phyloP scores from a whole-genome alignment of 2,329 filamentous ascomycete genomes.

The Apiospora pterosperma region DNA sequence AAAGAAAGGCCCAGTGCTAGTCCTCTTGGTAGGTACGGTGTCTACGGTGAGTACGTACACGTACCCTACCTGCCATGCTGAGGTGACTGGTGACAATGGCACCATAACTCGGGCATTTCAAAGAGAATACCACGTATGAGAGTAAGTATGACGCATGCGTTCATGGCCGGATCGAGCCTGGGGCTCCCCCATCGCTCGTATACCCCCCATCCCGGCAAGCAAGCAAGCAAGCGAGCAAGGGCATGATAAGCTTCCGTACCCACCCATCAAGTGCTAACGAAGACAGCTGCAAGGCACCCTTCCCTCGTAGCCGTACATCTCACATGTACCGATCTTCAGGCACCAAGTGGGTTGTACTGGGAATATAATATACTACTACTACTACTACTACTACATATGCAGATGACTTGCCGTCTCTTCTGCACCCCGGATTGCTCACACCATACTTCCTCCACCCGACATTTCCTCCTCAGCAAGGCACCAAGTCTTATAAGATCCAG shows the following conservation, averaged over 20 bases:
- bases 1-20: slow-evolving; percentile 7
- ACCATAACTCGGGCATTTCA: background rate
- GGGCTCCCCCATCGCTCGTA: slow-evolving; percentile 8
- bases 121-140: too few species aligned
- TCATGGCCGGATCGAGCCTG: slow-evolving; percentile 7
- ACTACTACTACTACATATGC: too few species aligned
- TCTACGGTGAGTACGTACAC: background rate
- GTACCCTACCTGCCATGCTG: background rate
- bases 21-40: slow-evolving; percentile 8
- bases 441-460: background rate
- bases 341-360: background rate
- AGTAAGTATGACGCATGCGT: slow-evolving; percentile 25
- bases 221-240: background rate
- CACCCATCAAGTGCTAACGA: slow-evolving; percentile 4
- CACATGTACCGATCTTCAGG: slow-evolving; percentile 1
- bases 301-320: slow-evolving; percentile 1
- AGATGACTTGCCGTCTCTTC: background rate
- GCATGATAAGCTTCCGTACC: slow-evolving; percentile 11
- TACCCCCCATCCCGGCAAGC: background rate
- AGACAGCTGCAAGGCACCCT: slow-evolving; percentile 20
- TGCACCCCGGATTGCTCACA: background rate
- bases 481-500: background rate
- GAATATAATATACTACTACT: too few species aligned
- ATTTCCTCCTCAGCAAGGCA: background rate
- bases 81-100: slow-evolving; percentile 8